Conservation (phyloP, 768 basidiomycete species). For the Boletellus ananas region DNA sequence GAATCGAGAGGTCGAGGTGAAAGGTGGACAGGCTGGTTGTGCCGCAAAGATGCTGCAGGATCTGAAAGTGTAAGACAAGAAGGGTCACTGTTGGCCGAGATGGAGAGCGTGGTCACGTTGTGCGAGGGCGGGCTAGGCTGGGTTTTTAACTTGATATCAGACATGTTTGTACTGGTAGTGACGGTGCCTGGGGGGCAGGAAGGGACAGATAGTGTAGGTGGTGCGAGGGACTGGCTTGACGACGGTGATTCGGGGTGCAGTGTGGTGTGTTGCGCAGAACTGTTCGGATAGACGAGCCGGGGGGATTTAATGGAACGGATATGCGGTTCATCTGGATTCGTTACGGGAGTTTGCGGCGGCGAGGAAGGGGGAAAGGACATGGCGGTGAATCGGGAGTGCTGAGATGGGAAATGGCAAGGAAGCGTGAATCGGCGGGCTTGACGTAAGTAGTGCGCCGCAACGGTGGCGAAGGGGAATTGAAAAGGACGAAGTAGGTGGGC, state of each 20-base stretch:
- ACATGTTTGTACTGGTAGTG: conserved; percentile 15
- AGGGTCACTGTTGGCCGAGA: conserved; percentile 9
- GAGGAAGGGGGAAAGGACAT: conserved; percentile 26
- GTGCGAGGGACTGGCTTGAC: conserved; percentile 14
- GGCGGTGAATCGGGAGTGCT: conserved; percentile 24
- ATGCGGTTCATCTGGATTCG: conserved; percentile 12
- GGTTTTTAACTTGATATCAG: conserved; percentile 14
- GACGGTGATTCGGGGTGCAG: conserved; percentile 7
- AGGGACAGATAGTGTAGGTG: conserved; percentile 15
- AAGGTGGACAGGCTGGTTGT: conserved; percentile 8
- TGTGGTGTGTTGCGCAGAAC: conserved; percentile 5
- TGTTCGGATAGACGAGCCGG: not conserved
- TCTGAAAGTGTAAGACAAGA: conserved; percentile 23
- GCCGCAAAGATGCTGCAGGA: conserved; percentile 1
- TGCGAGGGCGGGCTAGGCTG: conserved; percentile 22
- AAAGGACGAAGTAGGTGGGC: conserved; percentile 16
- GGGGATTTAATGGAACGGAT: conserved; percentile 9
- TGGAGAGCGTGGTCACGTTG: conserved; percentile 7
- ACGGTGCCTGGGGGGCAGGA: conserved; percentile 7
- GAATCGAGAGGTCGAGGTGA: conserved; percentile 11
- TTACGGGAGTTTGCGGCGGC: conserved; percentile 24
- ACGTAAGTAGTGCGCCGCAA: conserved; percentile 22
- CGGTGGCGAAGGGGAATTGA: conserved; percentile 6
- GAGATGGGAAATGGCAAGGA: conserved; percentile 11
- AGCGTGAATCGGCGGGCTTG: conserved; percentile 10